Evolutionary conservation across 1,284 basidiomycete genomes (phyloP).

Genomic region (Leccinum pallidistipes): DNA sequence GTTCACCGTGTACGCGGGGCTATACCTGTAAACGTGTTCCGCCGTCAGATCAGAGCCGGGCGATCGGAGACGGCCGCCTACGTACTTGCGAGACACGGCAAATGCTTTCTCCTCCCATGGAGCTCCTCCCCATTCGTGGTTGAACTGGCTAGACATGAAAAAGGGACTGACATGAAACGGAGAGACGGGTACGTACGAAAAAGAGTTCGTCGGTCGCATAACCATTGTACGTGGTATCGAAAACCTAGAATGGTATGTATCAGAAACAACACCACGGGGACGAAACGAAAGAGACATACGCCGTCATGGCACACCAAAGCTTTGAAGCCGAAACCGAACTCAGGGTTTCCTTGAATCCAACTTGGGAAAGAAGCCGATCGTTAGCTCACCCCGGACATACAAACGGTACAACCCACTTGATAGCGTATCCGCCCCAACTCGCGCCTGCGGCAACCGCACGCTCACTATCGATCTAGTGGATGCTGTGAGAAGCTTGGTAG

Average conservation of each 20-base stretch:
- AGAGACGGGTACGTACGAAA: slow-evolving; percentile 56
- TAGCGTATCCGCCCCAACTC: slow-evolving; percentile 81
- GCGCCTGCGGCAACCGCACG: slow-evolving; percentile 81
- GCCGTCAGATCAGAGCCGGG: neutral
- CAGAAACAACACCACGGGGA: neutral
- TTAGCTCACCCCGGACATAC: slow-evolving; percentile 1
- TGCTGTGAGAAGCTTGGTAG: slow-evolving; percentile 10
- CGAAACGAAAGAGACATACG: slow-evolving; percentile 40
- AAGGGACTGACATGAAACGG: neutral
- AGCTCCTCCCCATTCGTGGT: slow-evolving; percentile 80
- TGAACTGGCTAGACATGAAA: slow-evolving; percentile 50
- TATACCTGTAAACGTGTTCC: slow-evolving; percentile 44
- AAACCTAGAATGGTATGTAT: slow-evolving; percentile 43
- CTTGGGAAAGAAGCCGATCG: slow-evolving; percentile 41
- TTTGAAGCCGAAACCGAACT: slow-evolving; percentile 84
- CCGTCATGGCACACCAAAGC: slow-evolving; percentile 88
- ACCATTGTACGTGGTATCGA: slow-evolving; percentile 72
- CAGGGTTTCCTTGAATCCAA: slow-evolving; percentile 93
- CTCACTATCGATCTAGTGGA: slow-evolving; percentile 69
- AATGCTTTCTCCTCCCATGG: slow-evolving; percentile 71
- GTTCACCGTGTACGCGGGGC: slow-evolving; percentile 75
- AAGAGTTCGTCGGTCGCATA: slow-evolving; percentile 86
- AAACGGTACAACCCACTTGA: slow-evolving; percentile 55
- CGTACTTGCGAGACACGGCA: slow-evolving; percentile 56
- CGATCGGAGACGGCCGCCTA: neutral